Percentiles rank a stretch among this genome's conserved stretches.
phyloP scores from a whole-genome alignment of 2,329 filamentous ascomycete species.

The Colletotrichum spaethianum region DNA sequence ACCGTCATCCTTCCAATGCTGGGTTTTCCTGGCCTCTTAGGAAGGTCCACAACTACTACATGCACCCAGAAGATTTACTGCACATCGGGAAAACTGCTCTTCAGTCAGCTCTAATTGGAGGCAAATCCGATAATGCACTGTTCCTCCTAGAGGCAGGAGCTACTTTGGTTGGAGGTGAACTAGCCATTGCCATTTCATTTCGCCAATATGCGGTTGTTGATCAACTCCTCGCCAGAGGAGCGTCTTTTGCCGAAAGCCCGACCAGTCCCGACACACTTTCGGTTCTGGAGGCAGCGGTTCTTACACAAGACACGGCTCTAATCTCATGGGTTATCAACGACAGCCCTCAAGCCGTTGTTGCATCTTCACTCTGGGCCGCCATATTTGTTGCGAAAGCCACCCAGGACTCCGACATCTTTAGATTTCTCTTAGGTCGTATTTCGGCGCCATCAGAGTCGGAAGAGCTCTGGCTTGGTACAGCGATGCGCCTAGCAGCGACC shows the following conservation, averaged over 20 bases:
- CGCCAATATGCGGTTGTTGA: background rate
- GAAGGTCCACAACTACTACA: rapidly evolving
- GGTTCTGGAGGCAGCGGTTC: background rate
- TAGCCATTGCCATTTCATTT: background rate
- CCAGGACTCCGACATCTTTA: background rate
- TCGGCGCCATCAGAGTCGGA: background rate
- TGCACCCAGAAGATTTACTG: no score
- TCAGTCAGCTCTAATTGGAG: background rate
- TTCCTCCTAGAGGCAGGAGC: background rate
- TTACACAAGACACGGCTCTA: background rate
- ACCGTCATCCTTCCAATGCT: background rate
- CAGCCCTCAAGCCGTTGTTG: background rate
- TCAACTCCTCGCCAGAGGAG: background rate
- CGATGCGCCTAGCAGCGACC: background rate
- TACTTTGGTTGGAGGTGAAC: background rate
- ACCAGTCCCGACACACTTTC: background rate
- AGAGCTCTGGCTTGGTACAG: background rate
- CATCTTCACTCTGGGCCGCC: background rate
- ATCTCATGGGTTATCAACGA: background rate
- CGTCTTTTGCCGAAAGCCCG: background rate
- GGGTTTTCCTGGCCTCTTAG: background rate
- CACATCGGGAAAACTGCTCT: background rate
- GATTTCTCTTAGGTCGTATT: background rate
- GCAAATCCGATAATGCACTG: background rate
- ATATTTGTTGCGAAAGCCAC: background rate